Conservation (phyloP, 2,329 filamentous ascomycete genomes). For the Rhexocercosporidium sp. region DNA sequence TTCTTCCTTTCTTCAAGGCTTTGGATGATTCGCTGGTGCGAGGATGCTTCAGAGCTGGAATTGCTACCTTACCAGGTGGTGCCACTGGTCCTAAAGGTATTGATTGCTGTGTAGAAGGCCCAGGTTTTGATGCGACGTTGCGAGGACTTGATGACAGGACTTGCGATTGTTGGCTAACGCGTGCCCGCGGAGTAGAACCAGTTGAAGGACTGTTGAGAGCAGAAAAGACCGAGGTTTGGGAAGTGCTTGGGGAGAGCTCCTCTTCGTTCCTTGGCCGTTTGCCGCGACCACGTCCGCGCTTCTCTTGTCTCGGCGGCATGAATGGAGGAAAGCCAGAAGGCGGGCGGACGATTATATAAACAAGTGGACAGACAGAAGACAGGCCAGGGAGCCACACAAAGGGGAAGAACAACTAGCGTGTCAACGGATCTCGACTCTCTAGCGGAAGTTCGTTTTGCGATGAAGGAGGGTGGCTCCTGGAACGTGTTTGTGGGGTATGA, state of each 20-base stretch:
- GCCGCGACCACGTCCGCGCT: slow-evolving; percentile 18
- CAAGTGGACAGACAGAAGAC: not conserved
- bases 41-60: slow-evolving; percentile 30
- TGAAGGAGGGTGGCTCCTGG: not conserved
- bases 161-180: not conserved
- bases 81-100: not conserved
- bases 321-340: not conserved
- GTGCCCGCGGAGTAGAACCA: not conserved
- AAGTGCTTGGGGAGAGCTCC: not conserved
- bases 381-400: no score
- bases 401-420: not conserved
- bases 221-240: not conserved
- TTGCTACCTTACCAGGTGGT: slow-evolving; percentile 34
- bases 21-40: slow-evolving; percentile 15
- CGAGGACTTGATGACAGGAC: not conserved
- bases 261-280: slow-evolving; percentile 18
- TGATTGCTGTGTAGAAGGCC: not conserved
- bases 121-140: not conserved
- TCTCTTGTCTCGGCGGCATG: slow-evolving; percentile 14
- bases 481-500: not conserved
- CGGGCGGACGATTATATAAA: not conserved
- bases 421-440: not conserved
- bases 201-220: not conserved
- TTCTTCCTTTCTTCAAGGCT: slow-evolving; percentile 32
- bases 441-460: not conserved